Base-by-base conservation (phyloP, 2,329 filamentous ascomycete species). In the Claviceps pazoutovae region DNA sequence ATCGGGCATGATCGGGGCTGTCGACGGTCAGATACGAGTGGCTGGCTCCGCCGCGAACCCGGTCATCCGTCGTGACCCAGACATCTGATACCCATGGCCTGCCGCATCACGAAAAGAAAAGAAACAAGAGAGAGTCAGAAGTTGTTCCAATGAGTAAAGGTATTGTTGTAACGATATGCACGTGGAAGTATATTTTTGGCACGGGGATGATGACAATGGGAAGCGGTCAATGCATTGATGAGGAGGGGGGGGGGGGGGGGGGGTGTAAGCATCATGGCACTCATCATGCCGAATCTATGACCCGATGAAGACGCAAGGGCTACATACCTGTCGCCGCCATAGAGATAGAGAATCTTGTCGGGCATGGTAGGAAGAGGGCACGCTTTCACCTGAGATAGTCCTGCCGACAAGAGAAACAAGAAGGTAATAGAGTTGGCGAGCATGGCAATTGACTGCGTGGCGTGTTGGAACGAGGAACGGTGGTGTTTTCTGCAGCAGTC, bases 11-110 rank as follows among this genome's bases (percentile, higher is more conserved):
- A 49, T 61, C 55, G 44, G 58, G 57, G 11, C 56, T 52, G 19
- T 61, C 54, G 47, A 66, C 65, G 43, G 63, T 65, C n/a, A 80
- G 64, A 55, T 72, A 65, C 36, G 78, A 81, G 51, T 69, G 66
- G 55, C 83, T 88, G 54, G 74, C 75, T 49, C 87, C 87, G 53
- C 85, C 85, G 45, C 86, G 80, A n/a, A 91, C 84, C 34, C 81
- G 74, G 66, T 91, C 87, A 64, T 91, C 85, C 50, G 79, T 82
- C 14, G 79, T 71, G 7, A 76, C 82, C 84, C 85, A 91, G 56
- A 79, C 74, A 49, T 68, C 64, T 1, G 72, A 62, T 21, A 72
- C 66, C 83, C 84, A 87, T 21, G 71, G 70, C 53, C 79, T 83
- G 62, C 7, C 7, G 8, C 26, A 3, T 16, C 6, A 39, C 16